phyloP scores from a whole-genome alignment of 176 grass and related monocot species.

The Hordeum vulgare region DNA sequence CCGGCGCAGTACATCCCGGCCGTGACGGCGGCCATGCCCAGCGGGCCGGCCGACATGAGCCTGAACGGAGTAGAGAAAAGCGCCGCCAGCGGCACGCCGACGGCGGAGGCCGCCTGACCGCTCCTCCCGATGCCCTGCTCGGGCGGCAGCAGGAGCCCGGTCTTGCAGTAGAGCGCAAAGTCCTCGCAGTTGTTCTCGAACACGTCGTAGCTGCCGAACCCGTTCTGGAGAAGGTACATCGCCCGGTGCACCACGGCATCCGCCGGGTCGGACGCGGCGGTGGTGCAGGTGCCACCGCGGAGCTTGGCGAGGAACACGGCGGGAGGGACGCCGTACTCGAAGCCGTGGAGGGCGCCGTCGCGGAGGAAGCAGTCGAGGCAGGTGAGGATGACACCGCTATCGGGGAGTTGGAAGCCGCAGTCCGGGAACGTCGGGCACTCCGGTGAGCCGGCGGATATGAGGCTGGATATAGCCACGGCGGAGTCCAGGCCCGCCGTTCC shows the following conservation, averaged over 20 bases:
- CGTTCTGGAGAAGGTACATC: conserved; percentile 58
- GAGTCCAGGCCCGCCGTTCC: conserved; percentile 26
- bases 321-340: conserved; percentile 45
- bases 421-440: conserved; percentile 54
- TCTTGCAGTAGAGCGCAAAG: conserved; percentile 88
- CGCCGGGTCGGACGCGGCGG: conserved; percentile 30
- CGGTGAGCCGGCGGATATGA: not conserved
- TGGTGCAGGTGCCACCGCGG: conserved; percentile 78
- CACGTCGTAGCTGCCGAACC: conserved; percentile 63
- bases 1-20: conserved; percentile 60
- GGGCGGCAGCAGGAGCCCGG: conserved; percentile 37
- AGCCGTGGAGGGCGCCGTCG: conserved; percentile 47
- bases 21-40: conserved; percentile 54
- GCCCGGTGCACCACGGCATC: conserved; percentile 47
- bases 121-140: conserved; percentile 40
- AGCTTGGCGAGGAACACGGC: conserved; percentile 55
- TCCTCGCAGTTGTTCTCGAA: conserved; percentile 96
- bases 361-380: conserved; percentile 85
- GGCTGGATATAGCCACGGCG: conserved; percentile 28
- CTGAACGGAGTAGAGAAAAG: conserved; percentile 57
- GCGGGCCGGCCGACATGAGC: conserved; percentile 45
- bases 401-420: conserved; percentile 46
- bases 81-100: conserved; percentile 41
- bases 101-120: conserved; percentile 52
- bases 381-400: conserved; percentile 65